Evolutionary conservation across 78 protist genomes (phyloP).

Genomic region (Chrysochromulina parva): DNA sequence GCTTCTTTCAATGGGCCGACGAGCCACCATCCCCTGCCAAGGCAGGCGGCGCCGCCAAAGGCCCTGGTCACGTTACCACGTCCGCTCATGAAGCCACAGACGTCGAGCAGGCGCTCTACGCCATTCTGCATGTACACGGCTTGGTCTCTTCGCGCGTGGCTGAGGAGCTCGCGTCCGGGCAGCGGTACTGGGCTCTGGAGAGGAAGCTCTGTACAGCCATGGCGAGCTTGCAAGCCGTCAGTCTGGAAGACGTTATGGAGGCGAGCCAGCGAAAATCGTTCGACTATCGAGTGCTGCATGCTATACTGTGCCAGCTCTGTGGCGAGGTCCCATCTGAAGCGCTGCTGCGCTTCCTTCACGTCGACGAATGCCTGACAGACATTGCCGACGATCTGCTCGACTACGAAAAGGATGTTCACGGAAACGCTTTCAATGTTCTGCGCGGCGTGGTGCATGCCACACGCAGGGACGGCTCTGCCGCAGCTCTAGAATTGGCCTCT

Average conservation of each 20-base stretch:
- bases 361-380: not conserved
- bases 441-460: slow-evolving; percentile 8
- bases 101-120: not conserved
- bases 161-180: not conserved
- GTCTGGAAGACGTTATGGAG: not conserved
- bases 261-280: not conserved
- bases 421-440: not conserved
- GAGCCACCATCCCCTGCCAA: no score
- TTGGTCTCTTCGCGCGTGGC: not conserved
- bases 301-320: not conserved
- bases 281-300: not conserved
- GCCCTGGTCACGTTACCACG: no score
- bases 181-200: not conserved
- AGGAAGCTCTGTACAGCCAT: not conserved
- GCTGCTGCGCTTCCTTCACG: not conserved
- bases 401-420: not conserved
- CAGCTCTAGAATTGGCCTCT: not conserved
- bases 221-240: not conserved
- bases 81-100: no score
- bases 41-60: no score
- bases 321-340: no score
- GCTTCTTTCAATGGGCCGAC: no score
- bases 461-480: not conserved
- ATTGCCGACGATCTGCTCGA: slow-evolving; percentile 1
- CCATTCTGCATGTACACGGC: not conserved